Base-by-base conservation (phyloP, 129 eudicot species). In the Kitagawia praeruptora region DNA sequence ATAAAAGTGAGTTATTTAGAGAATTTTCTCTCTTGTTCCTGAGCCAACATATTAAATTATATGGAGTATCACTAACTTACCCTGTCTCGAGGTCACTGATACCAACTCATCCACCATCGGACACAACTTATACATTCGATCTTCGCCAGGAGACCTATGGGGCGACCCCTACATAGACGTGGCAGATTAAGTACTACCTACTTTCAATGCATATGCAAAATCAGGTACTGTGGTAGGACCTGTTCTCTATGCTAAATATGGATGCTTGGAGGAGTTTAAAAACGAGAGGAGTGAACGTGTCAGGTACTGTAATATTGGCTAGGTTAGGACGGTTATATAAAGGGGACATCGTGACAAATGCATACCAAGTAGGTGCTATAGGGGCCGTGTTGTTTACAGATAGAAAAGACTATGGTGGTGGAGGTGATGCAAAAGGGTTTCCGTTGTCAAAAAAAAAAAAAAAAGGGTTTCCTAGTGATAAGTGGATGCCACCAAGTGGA, bases 401-500 rank as follows among this genome's bases (percentile, higher is more conserved):
- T 71, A 84, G 87, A 75, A 91, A 89, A 58, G 98, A 93, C 78
- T 93, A 89, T 45, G 98, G 98, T 10, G 98, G 83, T 4, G 91
- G 87, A n/a, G 89, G 84, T 0, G 87, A 42, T 46, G 84, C 80
- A 6, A 83, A 74, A 82, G 88, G 95, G 88, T 93, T 93, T 79
- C 98, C 96, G n/a, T n/a, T n/a, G n/a, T n/a, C n/a, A n/a, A n/a
- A n/a, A n/a, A n/a, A n/a, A n/a, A n/a, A n/a, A n/a, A n/a, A n/a
- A n/a, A 83, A 74, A 82, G 88, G 95, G 88, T 91, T 93, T 79
- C 98, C 96, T 12, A 89, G 89, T 47, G 93, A 85, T 70, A 85
- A 63, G 85, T 93, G 98, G 97, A 72, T 93, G 93, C 98, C 98
- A 16, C 97, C 97, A 8, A 91, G 91, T 78, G 98, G 98, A 8